Conservation (phyloP, 2,329 filamentous ascomycete genomes). For the Endothia cerciana region DNA sequence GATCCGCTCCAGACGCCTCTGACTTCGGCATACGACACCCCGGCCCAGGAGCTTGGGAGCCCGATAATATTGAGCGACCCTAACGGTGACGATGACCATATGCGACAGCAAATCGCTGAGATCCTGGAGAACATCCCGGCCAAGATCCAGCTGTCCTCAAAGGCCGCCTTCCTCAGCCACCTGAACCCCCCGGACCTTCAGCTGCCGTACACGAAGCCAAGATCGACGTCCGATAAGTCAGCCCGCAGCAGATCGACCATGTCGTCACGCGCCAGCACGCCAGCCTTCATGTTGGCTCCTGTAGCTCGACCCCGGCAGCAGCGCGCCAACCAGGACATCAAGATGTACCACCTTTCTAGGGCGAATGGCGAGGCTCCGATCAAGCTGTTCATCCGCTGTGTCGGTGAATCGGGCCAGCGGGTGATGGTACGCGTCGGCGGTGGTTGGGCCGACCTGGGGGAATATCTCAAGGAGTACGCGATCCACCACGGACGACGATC, state of each 20-base stretch:
- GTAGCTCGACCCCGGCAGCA: constrained; percentile 54
- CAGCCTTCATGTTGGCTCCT: constrained; percentile 72
- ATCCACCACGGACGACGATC: constrained; percentile 83
- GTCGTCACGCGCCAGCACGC: constrained; percentile 54
- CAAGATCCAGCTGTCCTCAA: constrained; percentile 73
- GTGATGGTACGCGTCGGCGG: constrained; percentile 98
- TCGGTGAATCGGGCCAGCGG: constrained; percentile 86
- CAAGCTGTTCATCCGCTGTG: constrained; percentile 90
- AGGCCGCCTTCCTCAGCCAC: constrained; percentile 52
- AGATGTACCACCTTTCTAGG: constrained; percentile 88
- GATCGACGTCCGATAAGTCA: constrained; percentile 38
- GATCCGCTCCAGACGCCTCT: constrained; percentile 48
- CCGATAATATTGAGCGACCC: constrained; percentile 41
- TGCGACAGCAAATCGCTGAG: constrained; percentile 79
- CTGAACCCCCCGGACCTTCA: constrained; percentile 63
- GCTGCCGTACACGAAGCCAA: constrained; percentile 48
- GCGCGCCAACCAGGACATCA: constrained; percentile 72
- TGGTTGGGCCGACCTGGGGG: constrained; percentile 95
- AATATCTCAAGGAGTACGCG: constrained; percentile 93
- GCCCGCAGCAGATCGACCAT: constrained; percentile 54
- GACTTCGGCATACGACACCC: constrained; percentile 51
- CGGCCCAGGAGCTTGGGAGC: constrained; percentile 40
- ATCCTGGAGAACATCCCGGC: constrained; percentile 79
- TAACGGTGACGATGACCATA: constrained; percentile 63
- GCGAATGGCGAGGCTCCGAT: constrained; percentile 85